Conservation (phyloP, 2,329 filamentous ascomycete species). For the Paecilomyces formosus region DNA sequence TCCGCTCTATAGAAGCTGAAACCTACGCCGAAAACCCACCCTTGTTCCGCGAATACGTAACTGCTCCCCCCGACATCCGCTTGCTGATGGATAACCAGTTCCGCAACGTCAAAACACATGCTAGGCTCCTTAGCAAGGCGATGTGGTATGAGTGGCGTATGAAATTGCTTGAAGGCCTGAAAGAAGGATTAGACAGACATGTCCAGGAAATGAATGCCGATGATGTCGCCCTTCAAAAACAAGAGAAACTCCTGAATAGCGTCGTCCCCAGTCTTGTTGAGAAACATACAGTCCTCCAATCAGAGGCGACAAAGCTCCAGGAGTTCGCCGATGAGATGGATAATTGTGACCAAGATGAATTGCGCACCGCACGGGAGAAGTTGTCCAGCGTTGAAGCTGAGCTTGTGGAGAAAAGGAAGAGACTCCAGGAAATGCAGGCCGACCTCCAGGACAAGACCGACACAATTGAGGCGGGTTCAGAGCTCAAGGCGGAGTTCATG, state of each 20-base stretch:
- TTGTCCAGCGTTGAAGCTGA: constrained; percentile 59
- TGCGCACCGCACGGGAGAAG: constrained; percentile 64
- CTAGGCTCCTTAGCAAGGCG: constrained; percentile 81
- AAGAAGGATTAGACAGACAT: constrained; percentile 70
- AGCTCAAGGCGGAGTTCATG: constrained; percentile 61
- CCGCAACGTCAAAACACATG: constrained; percentile 93
- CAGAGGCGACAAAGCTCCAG: constrained; percentile 61
- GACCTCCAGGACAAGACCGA: constrained; percentile 62
- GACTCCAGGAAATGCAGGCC: constrained; percentile 59
- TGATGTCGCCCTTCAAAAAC: constrained; percentile 56
- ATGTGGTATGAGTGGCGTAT: constrained; percentile 99
- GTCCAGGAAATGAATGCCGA: constrained; percentile 70
- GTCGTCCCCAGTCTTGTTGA: constrained; percentile 59
- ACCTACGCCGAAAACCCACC: constrained; percentile 85
- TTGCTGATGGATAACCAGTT: constrained; percentile 91
- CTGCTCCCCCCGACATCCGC: constrained; percentile 74
- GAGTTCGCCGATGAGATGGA: constrained; percentile 56
- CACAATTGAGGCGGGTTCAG: constrained; percentile 54
- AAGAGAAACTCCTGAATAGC: constrained; percentile 60
- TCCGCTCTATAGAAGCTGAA: constrained; percentile 83
- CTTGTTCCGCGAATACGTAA: constrained; percentile 85
- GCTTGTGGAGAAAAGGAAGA: constrained; percentile 60
- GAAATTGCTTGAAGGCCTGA: constrained; percentile 75
- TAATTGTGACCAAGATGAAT: constrained; percentile 67
- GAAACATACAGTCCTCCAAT: constrained; percentile 54